phyloP scores from a whole-genome alignment of 805 yeast genomes.

The Saccharomycodes ludwigii region DNA sequence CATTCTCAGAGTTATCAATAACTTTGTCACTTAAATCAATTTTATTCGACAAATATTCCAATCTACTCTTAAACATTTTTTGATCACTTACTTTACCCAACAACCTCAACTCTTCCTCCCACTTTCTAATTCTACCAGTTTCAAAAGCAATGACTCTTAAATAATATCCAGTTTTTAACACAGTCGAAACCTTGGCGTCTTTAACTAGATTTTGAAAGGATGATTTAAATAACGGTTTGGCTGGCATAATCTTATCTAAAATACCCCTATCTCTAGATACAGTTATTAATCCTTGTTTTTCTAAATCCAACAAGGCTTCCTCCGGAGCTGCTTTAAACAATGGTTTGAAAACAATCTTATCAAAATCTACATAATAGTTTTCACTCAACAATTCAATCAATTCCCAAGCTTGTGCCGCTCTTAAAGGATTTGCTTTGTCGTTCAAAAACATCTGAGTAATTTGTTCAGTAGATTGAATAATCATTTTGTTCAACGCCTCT shows the following conservation, averaged over 20 bases:
- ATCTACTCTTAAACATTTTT: slow-evolving; percentile 46
- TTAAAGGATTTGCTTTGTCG: slow-evolving; percentile 39
- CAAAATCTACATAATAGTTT: slow-evolving; percentile 32
- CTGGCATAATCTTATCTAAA: slow-evolving; percentile 51
- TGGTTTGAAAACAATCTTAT: slow-evolving; percentile 43
- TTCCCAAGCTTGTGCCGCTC: slow-evolving; percentile 80
- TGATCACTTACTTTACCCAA: slow-evolving; percentile 39
- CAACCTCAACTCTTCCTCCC: slow-evolving; percentile 61
- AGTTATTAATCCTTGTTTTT: slow-evolving; percentile 63
- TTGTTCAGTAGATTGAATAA: slow-evolving; percentile 77
- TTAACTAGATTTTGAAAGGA: slow-evolving; percentile 59
- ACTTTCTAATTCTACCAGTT: slow-evolving; percentile 43
- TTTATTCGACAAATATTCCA: slow-evolving; percentile 56
- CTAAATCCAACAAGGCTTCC: slow-evolving; percentile 54
- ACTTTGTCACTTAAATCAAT: slow-evolving; percentile 46
- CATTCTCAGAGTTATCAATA: slow-evolving; percentile 35
- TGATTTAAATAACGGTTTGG: slow-evolving; percentile 72
- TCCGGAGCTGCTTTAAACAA: slow-evolving; percentile 46
- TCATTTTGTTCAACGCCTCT: slow-evolving; percentile 69
- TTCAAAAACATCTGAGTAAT: slow-evolving; percentile 66
- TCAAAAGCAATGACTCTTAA: slow-evolving; percentile 45
- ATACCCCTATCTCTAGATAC: slow-evolving; percentile 71
- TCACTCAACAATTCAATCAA: slow-evolving; percentile 53
- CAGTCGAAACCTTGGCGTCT: slow-evolving; percentile 42
- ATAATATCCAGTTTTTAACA: slow-evolving; percentile 54